Percentiles rank a stretch among this genome's conserved stretches.
Evolutionary conservation across 2,329 filamentous ascomycete species (phyloP).

Genomic region (Claviceps monticola): DNA sequence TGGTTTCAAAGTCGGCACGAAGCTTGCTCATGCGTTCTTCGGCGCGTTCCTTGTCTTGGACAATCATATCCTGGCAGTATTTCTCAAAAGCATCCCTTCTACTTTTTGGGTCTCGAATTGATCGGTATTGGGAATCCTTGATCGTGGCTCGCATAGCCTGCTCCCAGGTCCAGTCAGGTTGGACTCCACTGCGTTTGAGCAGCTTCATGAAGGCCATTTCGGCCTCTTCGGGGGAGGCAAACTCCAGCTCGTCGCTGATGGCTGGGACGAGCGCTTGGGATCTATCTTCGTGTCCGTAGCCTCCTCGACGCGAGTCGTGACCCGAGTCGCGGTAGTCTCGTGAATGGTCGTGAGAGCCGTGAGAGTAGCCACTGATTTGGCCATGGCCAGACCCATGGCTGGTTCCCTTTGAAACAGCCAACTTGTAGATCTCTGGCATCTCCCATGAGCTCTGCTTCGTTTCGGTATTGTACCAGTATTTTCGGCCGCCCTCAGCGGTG

Average conservation of each 20-base stretch:
- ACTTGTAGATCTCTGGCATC: conserved; percentile 73
- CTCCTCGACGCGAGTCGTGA: conserved; percentile 44
- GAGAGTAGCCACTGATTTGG: conserved; percentile 25
- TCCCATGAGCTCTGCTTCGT: conserved; percentile 91
- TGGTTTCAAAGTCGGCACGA: conserved; percentile 83
- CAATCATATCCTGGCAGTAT: conserved; percentile 77
- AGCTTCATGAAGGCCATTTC: conserved; percentile 89
- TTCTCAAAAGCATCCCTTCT: conserved; percentile 87
- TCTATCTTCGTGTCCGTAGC: conserved; percentile 40
- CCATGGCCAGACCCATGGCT: conserved; percentile 21
- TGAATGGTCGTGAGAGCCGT: conserved; percentile 23
- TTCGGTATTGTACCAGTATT: conserved; percentile 93
- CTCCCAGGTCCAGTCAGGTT: conserved; percentile 87
- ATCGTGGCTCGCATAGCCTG: conserved; percentile 75
- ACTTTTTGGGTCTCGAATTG: conserved; percentile 84
- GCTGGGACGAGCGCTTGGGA: conserved; percentile 48
- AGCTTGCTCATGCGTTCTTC: conserved; percentile 88
- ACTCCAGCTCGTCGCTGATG: conserved; percentile 61
- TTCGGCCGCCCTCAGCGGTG: conserved; percentile 68
- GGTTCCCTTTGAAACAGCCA: conserved; percentile 41
- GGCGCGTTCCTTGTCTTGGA: conserved; percentile 87
- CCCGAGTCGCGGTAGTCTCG: conserved; percentile 25
- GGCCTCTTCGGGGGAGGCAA: conserved; percentile 69
- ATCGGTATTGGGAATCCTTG: conserved; percentile 83
- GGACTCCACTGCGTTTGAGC: conserved; percentile 69